Evolutionary conservation across 768 basidiomycete species (phyloP).

Genomic region (Naematelia aurantialba): DNA sequence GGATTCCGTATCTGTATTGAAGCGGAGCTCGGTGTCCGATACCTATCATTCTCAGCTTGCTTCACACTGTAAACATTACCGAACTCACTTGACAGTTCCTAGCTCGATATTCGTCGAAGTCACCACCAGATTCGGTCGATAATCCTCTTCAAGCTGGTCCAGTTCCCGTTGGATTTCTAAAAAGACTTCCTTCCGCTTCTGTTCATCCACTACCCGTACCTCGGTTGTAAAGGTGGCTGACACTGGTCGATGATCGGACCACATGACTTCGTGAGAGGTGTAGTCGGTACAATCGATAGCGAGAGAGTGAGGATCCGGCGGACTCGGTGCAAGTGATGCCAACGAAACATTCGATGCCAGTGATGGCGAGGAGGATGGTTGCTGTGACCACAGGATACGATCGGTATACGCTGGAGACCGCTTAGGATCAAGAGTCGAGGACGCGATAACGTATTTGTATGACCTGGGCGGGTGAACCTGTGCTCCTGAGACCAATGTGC

Average conservation of each 20-base stretch:
- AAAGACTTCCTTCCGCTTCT: slow-evolving; percentile 21
- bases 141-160: slow-evolving; percentile 36
- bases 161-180: slow-evolving; percentile 22
- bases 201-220: slow-evolving; percentile 28
- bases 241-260: slow-evolving; percentile 45
- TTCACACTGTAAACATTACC: background rate
- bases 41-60: slow-evolving; percentile 11
- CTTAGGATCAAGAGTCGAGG: slow-evolving; percentile 32
- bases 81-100: slow-evolving; percentile 27
- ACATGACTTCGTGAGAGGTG: slow-evolving; percentile 30
- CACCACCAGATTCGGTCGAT: slow-evolving; percentile 30
- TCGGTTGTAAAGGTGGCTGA: slow-evolving; percentile 15
- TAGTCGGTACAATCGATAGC: slow-evolving; percentile 13
- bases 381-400: slow-evolving; percentile 33
- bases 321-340: background rate
- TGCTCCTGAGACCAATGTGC: background rate
- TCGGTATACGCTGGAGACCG: slow-evolving; percentile 48
- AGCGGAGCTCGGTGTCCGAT: slow-evolving; percentile 17
- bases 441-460: slow-evolving; percentile 46
- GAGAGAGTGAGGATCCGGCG: background rate
- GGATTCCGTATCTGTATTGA: slow-evolving; percentile 25
- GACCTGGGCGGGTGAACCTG: slow-evolving; percentile 20
- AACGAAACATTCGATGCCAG: background rate
- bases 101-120: slow-evolving; percentile 29
- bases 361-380: slow-evolving; percentile 9